These are phyloP conservation scores for Leucocoprinus sp. DNA, from an alignment of 768 basidiomycete genomes.

Conservation along the genomic window DNA sequence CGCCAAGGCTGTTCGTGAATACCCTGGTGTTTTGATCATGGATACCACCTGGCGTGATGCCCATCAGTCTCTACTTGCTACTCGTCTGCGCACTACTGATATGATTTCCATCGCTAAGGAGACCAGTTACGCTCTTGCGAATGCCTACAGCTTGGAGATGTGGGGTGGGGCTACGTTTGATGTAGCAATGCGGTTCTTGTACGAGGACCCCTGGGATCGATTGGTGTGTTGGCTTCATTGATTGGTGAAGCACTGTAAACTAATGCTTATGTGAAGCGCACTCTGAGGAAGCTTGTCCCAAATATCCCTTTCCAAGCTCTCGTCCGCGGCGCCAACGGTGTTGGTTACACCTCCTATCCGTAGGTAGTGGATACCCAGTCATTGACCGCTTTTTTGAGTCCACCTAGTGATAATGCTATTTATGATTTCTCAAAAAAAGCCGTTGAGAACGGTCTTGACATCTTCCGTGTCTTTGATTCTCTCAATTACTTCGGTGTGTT, in stretches of 20 bases:
- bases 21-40: conserved; percentile 94
- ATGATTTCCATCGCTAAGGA: conserved; percentile 99
- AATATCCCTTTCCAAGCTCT: conserved; percentile 98
- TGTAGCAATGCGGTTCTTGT: conserved; percentile 98
- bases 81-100: conserved; percentile 90
- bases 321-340: conserved; percentile 97
- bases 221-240: conserved; percentile 43
- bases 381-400: conserved; percentile 7
- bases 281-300: conserved; percentile 89
- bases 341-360: conserved; percentile 99
- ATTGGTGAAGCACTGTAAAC: background rate
- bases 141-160: conserved; percentile 95
- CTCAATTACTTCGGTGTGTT: conserved; percentile 91
- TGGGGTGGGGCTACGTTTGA: conserved; percentile 99
- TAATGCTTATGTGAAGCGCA: conserved; percentile 44
- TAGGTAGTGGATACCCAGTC: conserved; percentile 28
- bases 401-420: conserved; percentile 84
- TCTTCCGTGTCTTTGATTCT: conserved; percentile 99
- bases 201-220: conserved; percentile 99
- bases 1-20: conserved; percentile 94
- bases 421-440: conserved; percentile 99
- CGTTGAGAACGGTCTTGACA: conserved; percentile 97
- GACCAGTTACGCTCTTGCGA: conserved; percentile 89
- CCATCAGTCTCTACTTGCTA: conserved; percentile 95
- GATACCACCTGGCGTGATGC: conserved; percentile 99